Evolutionary conservation across 2,329 filamentous ascomycete genomes (phyloP).

Genomic region (Paramyrothecium roridum): DNA sequence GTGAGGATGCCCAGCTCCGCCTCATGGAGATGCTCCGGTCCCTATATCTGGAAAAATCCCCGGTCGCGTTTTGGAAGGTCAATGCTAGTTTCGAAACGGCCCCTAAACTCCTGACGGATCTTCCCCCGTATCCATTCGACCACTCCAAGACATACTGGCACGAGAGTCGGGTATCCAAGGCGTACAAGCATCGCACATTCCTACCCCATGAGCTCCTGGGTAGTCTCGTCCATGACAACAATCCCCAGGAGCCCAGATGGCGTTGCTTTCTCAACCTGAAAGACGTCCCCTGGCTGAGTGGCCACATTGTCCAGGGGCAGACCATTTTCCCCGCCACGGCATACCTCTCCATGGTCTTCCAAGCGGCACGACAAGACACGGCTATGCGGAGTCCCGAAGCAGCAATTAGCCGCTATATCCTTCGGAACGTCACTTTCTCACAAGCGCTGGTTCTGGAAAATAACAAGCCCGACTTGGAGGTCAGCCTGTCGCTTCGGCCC

Average conservation of each 20-base stretch:
- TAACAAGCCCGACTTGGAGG: constrained; percentile 9
- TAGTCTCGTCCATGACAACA: constrained; percentile 19
- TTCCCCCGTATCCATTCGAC: constrained; percentile 23
- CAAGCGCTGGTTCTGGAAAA: constrained; percentile 12
- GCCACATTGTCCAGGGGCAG: constrained; percentile 26
- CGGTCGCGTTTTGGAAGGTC: constrained; percentile 7
- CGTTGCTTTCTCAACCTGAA: constrained; percentile 31
- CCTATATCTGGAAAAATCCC: constrained; percentile 10
- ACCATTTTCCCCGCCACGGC: constrained; percentile 34
- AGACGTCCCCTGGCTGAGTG: constrained; percentile 31
- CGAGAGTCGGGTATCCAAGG: constrained; percentile 25
- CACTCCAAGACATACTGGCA: constrained; percentile 31
- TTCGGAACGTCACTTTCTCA: constrained; percentile 11
- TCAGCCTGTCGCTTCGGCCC: constrained; percentile 11
- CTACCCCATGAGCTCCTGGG: constrained; percentile 25
- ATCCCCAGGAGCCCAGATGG: constrained; percentile 32
- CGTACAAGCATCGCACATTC: constrained; percentile 12
- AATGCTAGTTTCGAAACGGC: background rate
- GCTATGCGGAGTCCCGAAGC: constrained; percentile 3
- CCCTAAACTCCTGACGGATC: constrained; percentile 30
- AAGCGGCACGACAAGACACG: constrained; percentile 19
- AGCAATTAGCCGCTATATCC: constrained; percentile 8
- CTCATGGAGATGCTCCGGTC: constrained; percentile 10
- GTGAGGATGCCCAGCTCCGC: constrained; percentile 4
- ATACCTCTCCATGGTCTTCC: constrained; percentile 28